These are phyloP conservation scores for Rubroboletus satanas DNA, from an alignment of 768 basidiomycete genomes.

Conservation along the genomic window DNA sequence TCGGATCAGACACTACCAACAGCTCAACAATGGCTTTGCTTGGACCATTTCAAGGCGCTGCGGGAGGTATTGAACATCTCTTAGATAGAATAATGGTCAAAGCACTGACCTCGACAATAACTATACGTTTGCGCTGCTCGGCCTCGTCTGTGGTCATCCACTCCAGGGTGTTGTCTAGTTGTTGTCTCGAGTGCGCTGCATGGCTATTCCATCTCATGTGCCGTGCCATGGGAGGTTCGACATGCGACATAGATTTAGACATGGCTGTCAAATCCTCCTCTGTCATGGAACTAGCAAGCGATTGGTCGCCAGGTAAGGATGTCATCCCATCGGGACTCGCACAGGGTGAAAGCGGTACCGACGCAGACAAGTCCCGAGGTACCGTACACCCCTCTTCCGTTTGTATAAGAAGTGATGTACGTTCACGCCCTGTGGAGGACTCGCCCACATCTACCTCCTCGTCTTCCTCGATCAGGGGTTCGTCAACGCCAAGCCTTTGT, in stretches of 20 bases:
- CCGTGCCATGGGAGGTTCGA: conserved; percentile 46
- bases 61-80: neutral
- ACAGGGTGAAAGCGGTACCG: conserved; percentile 51
- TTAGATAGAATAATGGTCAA: neutral
- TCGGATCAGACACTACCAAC: conserved; percentile 47
- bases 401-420: conserved; percentile 24
- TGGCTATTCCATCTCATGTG: conserved; percentile 37
- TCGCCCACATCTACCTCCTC: conserved; percentile 65
- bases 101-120: conserved; percentile 65
- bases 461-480: conserved; percentile 48
- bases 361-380: conserved; percentile 27
- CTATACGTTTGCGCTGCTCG: conserved; percentile 49
- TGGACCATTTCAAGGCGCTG: conserved; percentile 75
- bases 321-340: conserved; percentile 50
- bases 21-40: conserved; percentile 64
- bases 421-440: conserved; percentile 28
- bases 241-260: conserved; percentile 74
- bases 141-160: conserved; percentile 42
- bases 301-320: conserved; percentile 54
- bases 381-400: conserved; percentile 25
- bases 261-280: conserved; percentile 71
- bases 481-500: conserved; percentile 65
- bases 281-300: conserved; percentile 51
- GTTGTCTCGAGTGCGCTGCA: conserved; percentile 23
- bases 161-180: conserved; percentile 36